Evolutionary conservation across 768 basidiomycete genomes (phyloP), one percentile per base, ranked within the genome.

Genomic region (Coprinellus aureogranulatus): DNA sequence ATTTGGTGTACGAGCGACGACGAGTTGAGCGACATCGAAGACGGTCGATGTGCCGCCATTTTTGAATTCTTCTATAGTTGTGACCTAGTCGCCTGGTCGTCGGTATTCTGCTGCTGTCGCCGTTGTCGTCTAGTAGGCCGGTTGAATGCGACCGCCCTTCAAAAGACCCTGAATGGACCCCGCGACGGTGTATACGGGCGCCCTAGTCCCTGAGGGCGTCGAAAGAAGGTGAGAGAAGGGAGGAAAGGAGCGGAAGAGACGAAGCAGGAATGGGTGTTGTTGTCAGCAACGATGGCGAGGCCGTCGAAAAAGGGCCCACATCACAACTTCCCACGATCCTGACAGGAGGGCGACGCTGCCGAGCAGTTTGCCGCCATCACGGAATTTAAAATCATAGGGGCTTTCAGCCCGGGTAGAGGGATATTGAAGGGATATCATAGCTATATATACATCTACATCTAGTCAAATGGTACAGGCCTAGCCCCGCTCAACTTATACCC

Each of bases 401-500:
- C n/a, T n/a, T n/a, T n/a, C n/a, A n/a, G n/a, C n/a, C 12, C 39
- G 12, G n/a, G 39, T 11, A n/a, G n/a, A n/a, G n/a, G n/a, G n/a
- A n/a, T n/a, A n/a, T n/a, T n/a, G n/a, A n/a, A n/a, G n/a, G n/a
- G n/a, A n/a, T n/a, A n/a, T n/a, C n/a, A n/a, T n/a, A n/a, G n/a
- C n/a, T n/a, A n/a, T n/a, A n/a, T n/a, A n/a, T 40, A n/a, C n/a
- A n/a, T n/a, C n/a, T 34, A 34, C 34, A 34, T 40, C 73, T 71
- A 92, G 68, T 93, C 92, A 65, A 93, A 93, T 0, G 92, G 91
- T 11, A 93, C 87, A 20, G 88, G 88, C 40, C 86, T 72, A 63
- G 90, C 87, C 3, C 84, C 86, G 16, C 57, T 58, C 51, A 58
- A 31, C 30, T 83, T 80, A 5, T 88, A 87, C 45, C 75, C 70